Conservation (phyloP, 2,329 filamentous ascomycete species). For the Cadophora gregata region DNA sequence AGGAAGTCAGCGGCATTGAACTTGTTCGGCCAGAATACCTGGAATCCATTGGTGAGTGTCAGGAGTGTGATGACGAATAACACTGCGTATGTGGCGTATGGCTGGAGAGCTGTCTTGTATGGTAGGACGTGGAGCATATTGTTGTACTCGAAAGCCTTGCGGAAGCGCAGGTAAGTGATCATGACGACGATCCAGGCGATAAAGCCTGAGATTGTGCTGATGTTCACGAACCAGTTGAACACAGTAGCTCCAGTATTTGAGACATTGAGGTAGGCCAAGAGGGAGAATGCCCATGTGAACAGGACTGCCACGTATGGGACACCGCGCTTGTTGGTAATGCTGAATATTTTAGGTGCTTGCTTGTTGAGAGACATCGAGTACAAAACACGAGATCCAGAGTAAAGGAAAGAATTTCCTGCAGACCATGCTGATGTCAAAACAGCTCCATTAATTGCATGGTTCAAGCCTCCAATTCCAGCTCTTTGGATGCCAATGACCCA, state of each 20-base stretch:
- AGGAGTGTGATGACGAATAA: slow-evolving; percentile 65
- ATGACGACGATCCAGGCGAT: slow-evolving; percentile 39
- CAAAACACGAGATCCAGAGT: slow-evolving; percentile 71
- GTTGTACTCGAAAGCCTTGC: slow-evolving; percentile 59
- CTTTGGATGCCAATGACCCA: slow-evolving; percentile 65
- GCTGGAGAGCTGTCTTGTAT: slow-evolving; percentile 46
- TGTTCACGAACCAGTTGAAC: slow-evolving; percentile 27
- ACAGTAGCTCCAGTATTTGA: slow-evolving; percentile 41
- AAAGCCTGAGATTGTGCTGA: slow-evolving; percentile 23
- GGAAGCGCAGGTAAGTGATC: slow-evolving; percentile 65
- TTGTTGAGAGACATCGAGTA: slow-evolving; percentile 70
- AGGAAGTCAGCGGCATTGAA: slow-evolving; percentile 69
- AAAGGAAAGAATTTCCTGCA: slow-evolving; percentile 64
- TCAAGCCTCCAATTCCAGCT: slow-evolving; percentile 66
- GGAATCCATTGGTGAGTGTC: slow-evolving; percentile 77
- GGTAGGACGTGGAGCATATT: slow-evolving; percentile 57
- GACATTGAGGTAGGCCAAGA: slow-evolving; percentile 27
- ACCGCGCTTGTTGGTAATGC: slow-evolving; percentile 62
- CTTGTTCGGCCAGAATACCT: slow-evolving; percentile 69
- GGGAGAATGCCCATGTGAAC: slow-evolving; percentile 59
- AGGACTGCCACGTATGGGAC: slow-evolving; percentile 64
- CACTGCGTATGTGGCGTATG: slow-evolving; percentile 22
- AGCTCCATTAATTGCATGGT: slow-evolving; percentile 71
- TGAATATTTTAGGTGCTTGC: slow-evolving; percentile 67
- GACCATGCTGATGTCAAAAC: slow-evolving; percentile 71